Conservation (phyloP, 768 basidiomycete genomes). For the Russula lepida region DNA sequence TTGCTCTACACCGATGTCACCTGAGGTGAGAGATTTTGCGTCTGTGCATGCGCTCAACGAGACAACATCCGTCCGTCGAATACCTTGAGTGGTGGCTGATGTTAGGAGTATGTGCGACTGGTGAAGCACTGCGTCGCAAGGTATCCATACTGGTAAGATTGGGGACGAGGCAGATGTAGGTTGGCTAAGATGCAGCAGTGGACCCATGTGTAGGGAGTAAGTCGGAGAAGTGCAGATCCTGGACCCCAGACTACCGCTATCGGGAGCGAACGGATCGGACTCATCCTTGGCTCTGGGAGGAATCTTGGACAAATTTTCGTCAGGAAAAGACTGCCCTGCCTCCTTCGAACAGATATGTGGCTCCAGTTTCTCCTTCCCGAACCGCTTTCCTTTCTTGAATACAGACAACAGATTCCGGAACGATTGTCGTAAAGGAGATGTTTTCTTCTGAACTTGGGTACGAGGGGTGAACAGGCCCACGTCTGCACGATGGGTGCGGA, state of each 20-base stretch:
- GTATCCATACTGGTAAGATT: slow-evolving; percentile 40
- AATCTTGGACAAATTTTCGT: not conserved
- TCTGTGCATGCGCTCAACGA: slow-evolving; percentile 47
- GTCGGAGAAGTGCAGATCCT: slow-evolving; percentile 21
- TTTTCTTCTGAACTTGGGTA: slow-evolving; percentile 35
- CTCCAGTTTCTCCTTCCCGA: slow-evolving; percentile 23
- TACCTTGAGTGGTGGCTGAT: slow-evolving; percentile 36
- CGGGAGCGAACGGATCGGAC: not conserved
- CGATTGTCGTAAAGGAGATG: slow-evolving; percentile 54
- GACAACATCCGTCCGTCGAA: slow-evolving; percentile 39
- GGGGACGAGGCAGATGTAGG: slow-evolving; percentile 21
- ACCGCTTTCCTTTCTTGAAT: slow-evolving; percentile 42
- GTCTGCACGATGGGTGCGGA: slow-evolving; percentile 14
- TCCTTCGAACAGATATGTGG: slow-evolving; percentile 4
- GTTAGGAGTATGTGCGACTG: slow-evolving; percentile 39
- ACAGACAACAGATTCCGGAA: slow-evolving; percentile 55
- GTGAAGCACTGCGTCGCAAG: slow-evolving; percentile 36
- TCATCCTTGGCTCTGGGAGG: not conserved
- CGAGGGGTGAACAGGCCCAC: slow-evolving; percentile 20
- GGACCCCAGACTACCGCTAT: slow-evolving; percentile 1
- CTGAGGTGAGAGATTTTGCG: slow-evolving; percentile 47
- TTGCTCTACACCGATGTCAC: slow-evolving; percentile 39
- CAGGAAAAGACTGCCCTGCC: not conserved
- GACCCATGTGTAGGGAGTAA: slow-evolving; percentile 27
- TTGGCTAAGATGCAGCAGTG: slow-evolving; percentile 43